Percentiles rank a stretch among this genome's conserved stretches.
Evolutionary conservation across 2,329 filamentous ascomycete genomes (phyloP).

Genomic region (Furcasterigmium furcatum): DNA sequence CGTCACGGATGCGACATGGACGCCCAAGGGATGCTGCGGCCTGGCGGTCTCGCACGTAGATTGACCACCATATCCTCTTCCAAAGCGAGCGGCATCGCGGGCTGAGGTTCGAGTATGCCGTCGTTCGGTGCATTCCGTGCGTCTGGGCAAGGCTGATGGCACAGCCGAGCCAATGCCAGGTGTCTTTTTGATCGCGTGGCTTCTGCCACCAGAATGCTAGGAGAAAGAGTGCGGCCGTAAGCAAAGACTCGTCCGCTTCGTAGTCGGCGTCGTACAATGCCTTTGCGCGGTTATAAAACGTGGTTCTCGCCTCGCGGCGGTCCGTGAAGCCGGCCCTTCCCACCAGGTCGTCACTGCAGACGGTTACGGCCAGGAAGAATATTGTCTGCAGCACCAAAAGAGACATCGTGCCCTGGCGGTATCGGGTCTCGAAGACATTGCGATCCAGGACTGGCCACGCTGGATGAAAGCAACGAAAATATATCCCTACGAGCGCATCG

Average conservation of each 20-base stretch:
- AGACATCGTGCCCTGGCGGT: too few species aligned
- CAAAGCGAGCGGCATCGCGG: background rate
- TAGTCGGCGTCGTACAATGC: conserved; percentile 9
- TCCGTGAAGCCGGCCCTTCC: conserved; percentile 5
- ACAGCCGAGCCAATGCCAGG: conserved; percentile 8
- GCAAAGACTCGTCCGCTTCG: conserved; percentile 1
- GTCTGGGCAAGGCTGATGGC: conserved; percentile 8
- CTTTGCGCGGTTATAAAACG: conserved; percentile 6
- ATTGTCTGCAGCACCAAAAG: too few species aligned
- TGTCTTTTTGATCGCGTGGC: conserved; percentile 7
- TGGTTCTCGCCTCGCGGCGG: conserved; percentile 1
- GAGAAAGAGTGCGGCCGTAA: conserved; percentile 4
- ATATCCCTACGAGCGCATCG: too few species aligned
- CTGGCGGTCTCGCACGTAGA: conserved; percentile 25
- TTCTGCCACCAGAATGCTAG: conserved; percentile 8
- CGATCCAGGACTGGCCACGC: too few species aligned
- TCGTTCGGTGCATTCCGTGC: conserved; percentile 7
- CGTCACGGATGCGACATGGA: conserved; percentile 30
- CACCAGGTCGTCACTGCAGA: conserved; percentile 3
- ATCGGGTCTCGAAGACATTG: too few species aligned
- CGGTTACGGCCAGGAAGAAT: background rate
- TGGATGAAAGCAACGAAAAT: too few species aligned
- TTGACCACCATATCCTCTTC: conserved; percentile 6
- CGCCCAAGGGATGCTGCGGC: conserved; percentile 29
- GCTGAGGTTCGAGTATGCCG: background rate